These are phyloP conservation scores for Fusarium pilosicola DNA, from an alignment of 2,329 filamentous ascomycete genomes.

Conservation along the genomic window DNA sequence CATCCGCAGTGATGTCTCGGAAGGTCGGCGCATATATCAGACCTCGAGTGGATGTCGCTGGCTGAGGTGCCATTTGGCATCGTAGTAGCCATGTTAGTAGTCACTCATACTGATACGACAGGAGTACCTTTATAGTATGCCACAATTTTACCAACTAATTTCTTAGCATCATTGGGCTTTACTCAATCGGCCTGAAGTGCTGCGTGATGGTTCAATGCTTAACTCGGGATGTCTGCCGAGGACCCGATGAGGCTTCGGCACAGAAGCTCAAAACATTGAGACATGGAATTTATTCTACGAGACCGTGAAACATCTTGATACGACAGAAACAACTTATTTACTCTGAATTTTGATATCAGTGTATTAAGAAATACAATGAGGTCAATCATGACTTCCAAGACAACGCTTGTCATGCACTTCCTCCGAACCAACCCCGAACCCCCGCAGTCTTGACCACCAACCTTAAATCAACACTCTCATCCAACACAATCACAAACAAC, in stretches of 20 bases:
- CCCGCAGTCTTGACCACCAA: constrained; percentile 14
- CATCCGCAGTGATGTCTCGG: background rate
- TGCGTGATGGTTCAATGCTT: background rate
- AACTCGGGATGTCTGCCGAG: background rate
- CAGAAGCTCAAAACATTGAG: no score
- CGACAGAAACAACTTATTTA: rapidly evolving
- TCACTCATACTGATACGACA: background rate
- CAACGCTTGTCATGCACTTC: background rate
- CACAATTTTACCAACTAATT: rapidly evolving
- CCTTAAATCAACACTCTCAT: background rate
- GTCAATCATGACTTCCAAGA: background rate
- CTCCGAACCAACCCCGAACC: constrained; percentile 33
- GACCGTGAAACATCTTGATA: no score
- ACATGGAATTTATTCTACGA: background rate
- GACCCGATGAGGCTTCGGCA: background rate
- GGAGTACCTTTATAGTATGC: rapidly evolving
- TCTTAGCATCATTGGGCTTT: rapidly evolving
- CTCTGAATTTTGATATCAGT: rapidly evolving
- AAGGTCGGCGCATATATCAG: background rate
- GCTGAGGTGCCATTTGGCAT: background rate
- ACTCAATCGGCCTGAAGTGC: no score
- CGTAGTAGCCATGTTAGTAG: background rate
- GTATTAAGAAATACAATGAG: background rate
- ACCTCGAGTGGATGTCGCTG: background rate
- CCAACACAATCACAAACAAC: background rate